Percentiles rank a stretch among this genome's conserved stretches.
Evolutionary conservation across 306 rosid species (phyloP).

Genomic region (Lathyrus tuberosus): DNA sequence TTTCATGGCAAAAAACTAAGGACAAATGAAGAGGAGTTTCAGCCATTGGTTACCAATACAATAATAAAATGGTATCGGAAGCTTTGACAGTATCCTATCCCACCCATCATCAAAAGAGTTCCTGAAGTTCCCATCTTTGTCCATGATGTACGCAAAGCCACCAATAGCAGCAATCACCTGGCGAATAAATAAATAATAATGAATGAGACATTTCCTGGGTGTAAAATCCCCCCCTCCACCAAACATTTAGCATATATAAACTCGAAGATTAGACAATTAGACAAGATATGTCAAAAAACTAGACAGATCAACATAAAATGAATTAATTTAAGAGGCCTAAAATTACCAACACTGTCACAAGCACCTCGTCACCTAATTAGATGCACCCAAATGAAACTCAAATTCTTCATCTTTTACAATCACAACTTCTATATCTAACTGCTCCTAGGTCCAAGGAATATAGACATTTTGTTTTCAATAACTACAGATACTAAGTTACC

Average conservation of each 20-base stretch:
- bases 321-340: constrained; percentile 5
- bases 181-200: constrained; percentile 31
- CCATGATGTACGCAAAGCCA: constrained; percentile 92
- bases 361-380: background rate
- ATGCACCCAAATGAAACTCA: constrained; percentile 5
- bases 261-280: background rate
- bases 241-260: background rate
- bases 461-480: constrained; percentile 2
- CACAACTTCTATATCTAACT: constrained; percentile 22
- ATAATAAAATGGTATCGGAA: constrained; percentile 95
- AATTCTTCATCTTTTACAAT: background rate
- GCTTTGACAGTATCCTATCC: constrained; percentile 94
- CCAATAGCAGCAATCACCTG: constrained; percentile 88
- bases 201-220: constrained; percentile 26
- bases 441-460: background rate
- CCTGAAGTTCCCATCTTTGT: constrained; percentile 93
- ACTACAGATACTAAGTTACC: constrained; percentile 11
- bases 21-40: constrained; percentile 23
- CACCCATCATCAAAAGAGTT: constrained; percentile 94
- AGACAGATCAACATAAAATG: constrained; percentile 6
- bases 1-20: background rate
- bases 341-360: constrained; percentile 13
- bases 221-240: background rate
- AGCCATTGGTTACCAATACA: constrained; percentile 65
- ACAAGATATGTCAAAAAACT: constrained; percentile 18